phyloP scores from a whole-genome alignment of 345 rosid genomes.

The Salix exigua region DNA sequence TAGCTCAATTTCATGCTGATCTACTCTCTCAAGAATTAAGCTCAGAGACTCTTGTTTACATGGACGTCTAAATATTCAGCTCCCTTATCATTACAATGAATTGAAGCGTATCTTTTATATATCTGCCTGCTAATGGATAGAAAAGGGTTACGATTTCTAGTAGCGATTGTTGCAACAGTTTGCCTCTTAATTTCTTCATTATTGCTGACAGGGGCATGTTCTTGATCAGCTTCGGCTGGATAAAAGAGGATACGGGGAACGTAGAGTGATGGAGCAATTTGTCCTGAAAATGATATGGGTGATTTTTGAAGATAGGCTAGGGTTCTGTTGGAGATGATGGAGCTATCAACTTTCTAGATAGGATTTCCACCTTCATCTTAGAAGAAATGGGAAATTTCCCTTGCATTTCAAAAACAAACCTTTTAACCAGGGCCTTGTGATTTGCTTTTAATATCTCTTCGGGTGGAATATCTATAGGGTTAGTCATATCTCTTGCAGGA shows the following conservation, averaged over 20 bases:
- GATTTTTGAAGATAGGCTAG: neutral
- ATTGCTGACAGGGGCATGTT: neutral
- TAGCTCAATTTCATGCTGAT: neutral
- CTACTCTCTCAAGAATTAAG: neutral
- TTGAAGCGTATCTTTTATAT: neutral
- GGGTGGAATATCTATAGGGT: no score
- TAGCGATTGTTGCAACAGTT: neutral
- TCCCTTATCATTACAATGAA: neutral
- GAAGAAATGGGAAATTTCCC: no score
- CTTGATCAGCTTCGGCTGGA: neutral
- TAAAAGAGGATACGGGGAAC: neutral
- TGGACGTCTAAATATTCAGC: neutral
- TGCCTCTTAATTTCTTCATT: neutral
- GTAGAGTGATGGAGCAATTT: neutral
- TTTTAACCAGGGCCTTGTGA: no score
- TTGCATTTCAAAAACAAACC: no score
- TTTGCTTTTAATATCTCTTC: no score
- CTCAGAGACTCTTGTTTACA: neutral
- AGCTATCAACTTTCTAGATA: conserved; percentile 7
- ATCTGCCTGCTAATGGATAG: neutral
- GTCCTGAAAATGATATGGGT: conserved; percentile 1
- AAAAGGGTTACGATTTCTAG: neutral
- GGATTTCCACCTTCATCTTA: no score
- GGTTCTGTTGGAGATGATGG: conserved; percentile 13
- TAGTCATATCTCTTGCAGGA: no score